Evolutionary conservation across 23 red algal genomes (phyloP), one percentile per base, ranked within the genome.

Genomic region (Rhodosorus marinus): DNA sequence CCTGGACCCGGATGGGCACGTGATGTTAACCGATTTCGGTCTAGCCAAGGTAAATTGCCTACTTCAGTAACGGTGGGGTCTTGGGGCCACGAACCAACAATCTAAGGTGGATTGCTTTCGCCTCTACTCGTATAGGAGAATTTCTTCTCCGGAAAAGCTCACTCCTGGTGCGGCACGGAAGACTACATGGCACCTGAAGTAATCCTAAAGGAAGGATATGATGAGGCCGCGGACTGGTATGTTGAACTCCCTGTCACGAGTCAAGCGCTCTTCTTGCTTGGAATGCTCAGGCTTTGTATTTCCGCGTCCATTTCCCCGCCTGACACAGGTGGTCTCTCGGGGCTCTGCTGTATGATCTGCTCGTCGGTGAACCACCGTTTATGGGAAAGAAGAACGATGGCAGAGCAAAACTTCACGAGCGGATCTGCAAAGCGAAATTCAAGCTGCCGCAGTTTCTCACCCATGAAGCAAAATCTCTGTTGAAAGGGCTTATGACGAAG

Each of bases 131-230:
- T 14, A 6, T 29, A 53, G 27, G 25, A 29, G 49, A 53, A n/a
- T n/a, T n/a, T 7, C 6, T n/a, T 52, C 25, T 57, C 26, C 8
- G 56, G 52, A 31, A 21, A 33, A 14, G 76, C 72, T 0, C 83
- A 92, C 55, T 92, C 90, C 9, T 98, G 80, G 80, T 98, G 90
- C 65, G 90, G 90, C 14, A 85, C 78, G 26, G 79, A 84, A 56
- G 77, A 98, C 48, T 98, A 86, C 51, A 75, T 98, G 62, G 78
- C 90, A 5, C 90, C 90, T 0, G 90, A 98, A 63, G 65, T 98
- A 33, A 58, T 98, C 41, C 67, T 69, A 15, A 55, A 76, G 36
- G 67, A 81, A 21, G 58, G 60, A 9, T 63, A 85, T 20, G 72
- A 71, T 5, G 74, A 69, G 20, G 66, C 74, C 33, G 90, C 81